Base-by-base conservation (phyloP, 768 basidiomycete species). In the Kwoniella pini region DNA sequence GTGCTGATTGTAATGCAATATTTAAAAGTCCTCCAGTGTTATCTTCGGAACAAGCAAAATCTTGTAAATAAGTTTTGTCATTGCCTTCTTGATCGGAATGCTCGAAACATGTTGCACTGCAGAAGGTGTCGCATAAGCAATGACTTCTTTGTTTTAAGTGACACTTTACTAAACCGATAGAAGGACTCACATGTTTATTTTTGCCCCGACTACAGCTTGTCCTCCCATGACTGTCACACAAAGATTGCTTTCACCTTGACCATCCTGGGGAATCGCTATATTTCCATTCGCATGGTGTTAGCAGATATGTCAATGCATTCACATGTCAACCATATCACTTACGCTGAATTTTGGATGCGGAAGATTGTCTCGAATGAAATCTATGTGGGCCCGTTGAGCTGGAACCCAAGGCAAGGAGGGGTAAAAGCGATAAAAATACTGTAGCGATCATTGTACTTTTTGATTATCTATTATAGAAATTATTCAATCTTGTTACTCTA, bases 151-250 rank as follows among this genome's bases (percentile, higher is more conserved):
- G n/a, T n/a, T n/a, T n/a, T n/a, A n/a, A n/a, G n/a, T n/a, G n/a
- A n/a, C n/a, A n/a, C n/a, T n/a, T n/a, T n/a, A n/a, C n/a, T n/a
- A 21, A 6, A 10, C 10, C 19, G 10, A 46, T 9, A 22, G 24
- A 46, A 46, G 44, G 30, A 50, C 48, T 31, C 19, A 50, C 48
- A 50, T n/a, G 7, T 50, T 27, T 6, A 50, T n/a, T 7, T 15
- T 17, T 17, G 30, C 48, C 5, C 48, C 48, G 10, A n/a, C 48
- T 17, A 50, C 30, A 17, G 48, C 15, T 33, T 17, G 17, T 12
- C 48, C 48, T 6, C 48, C 27, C 48, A 50, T 50, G n/a, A 50
- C 30, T 4, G 48, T 50, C 10, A 50, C 19, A 33, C 48, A 50
- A 6, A 50, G 30, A 5, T 50, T 13, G 6, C 7, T 36, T 7